Base-by-base conservation (phyloP, 2,329 filamentous ascomycete species). In the Zymoseptoria brevis region DNA sequence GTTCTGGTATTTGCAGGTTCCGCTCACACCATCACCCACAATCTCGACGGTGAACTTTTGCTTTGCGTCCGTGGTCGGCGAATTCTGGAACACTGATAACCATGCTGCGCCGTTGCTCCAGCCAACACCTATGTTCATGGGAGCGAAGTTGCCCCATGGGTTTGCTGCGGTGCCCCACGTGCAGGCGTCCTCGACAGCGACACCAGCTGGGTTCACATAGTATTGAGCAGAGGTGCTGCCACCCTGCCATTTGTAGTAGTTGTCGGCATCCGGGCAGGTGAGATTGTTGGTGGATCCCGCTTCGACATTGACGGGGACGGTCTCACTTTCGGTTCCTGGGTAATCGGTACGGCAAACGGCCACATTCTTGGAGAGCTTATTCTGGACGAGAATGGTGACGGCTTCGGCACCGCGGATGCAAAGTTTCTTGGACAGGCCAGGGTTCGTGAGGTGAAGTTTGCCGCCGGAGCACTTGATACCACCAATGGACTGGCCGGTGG, bases 301-400 rank as follows among this genome's bases (percentile, higher is more conserved):
- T 4, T 75, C 65, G 50, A 87, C 80, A 59, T 84, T 76, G 53
- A 92, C 77, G 52, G 93, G 89, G 60, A 97, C 82, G 57, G 88
- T 89, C 85, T 96, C 93, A 68, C 81, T 81, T 79, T 99, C 94
- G 60, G 86, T 91, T 71, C 91, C 93, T 62, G 94, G 94, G 77
- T 99, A 99, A 75, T 96, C 91, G 65, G 94, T 97, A 75, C 90
- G 90, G 84, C 94, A 99, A 67, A 96, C 83, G 51, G 87, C 82
- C 26, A 89, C 87, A 50, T 82, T 76, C 45, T 83, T 72, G 54
- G 75, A 71, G 35, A 96, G 80, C 57, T 87, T 84, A 81, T 96
- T 99, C 74, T 86, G 72, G 61, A 96, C 83, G 60, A 80, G 79
- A 66, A 96, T 83, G 65, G 68, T 73, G 64, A 80, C 75, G 53